Evolutionary conservation across 2,329 filamentous ascomycete genomes (phyloP), one percentile per base, ranked within the genome.

Genomic region (Penicillium rolfsii): DNA sequence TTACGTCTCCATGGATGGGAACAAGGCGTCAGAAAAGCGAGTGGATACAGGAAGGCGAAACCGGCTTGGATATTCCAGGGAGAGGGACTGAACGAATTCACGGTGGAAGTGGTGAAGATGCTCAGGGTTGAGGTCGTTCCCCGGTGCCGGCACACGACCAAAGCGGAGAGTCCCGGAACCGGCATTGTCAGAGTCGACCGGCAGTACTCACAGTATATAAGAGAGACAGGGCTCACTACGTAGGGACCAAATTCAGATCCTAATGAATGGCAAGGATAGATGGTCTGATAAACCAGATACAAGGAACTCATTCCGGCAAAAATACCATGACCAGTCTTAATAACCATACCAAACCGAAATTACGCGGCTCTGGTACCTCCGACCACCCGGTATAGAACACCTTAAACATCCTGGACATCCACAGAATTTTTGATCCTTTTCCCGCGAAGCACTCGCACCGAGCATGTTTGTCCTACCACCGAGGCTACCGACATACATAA

Each of bases 1-100:
- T 52, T 67, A 68, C 67, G 54, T 60, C 19, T 59, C 43, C 60
- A 62, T 67, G 26, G 35, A 35, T 16, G 14, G 16, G 16, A n/a
- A 33, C 48, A 50, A 35, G 30, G 16, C 16, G 11, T 14, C n/a
- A 12, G n/a, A 24, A 16, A 5, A 22, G 12, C 12, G n/a, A 24
- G 30, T 35, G 48, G 35, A 26, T 12, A 1, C 7, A 7, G 9
- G 26, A n/a, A 16, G 16, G 54, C 54, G 54, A 28, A 46, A 55
- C 53, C 53, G 53, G 53, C 16, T 16, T 33, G 41, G 9, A n/a
- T 9, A n/a, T 19, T 22, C 19, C 19, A 22, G 19, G n/a, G 9
- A 5, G 30, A 16, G 41, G 24, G 24, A 38, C 16, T 22, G 30
- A 22, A 11, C n/a, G 45, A 30, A 30, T 14, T 14, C 14, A 16